These are phyloP conservation scores for Solanum hybrid DNA, from an alignment of 305 asterid genomes.

Conservation along the genomic window DNA sequence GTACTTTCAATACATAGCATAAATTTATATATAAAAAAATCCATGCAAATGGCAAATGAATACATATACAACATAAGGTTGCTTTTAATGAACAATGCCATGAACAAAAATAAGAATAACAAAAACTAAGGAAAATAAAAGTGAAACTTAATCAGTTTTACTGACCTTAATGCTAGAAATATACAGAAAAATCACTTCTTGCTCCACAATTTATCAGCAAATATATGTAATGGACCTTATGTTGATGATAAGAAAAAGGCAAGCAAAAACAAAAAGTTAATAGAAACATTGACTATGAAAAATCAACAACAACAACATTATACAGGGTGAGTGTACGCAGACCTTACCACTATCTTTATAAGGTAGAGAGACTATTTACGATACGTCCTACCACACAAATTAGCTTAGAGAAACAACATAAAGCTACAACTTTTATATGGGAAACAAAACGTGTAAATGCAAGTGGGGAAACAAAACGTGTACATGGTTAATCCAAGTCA, in stretches of 20 bases:
- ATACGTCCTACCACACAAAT: not conserved
- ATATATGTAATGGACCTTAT: not conserved
- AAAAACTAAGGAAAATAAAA: not conserved
- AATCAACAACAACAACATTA: not conserved
- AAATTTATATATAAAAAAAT: too few species aligned
- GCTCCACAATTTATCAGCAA: not conserved
- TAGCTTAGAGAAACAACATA: not conserved
- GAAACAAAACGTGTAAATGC: not conserved
- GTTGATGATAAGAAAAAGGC: not conserved
- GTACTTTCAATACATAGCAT: not conserved
- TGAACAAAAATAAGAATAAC: not conserved
- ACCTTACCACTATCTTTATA: not conserved
- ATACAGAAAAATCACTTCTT: not conserved
- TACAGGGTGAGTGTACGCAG: not conserved
- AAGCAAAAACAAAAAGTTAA: not conserved
- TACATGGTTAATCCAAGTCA: not conserved
- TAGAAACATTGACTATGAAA: not conserved
- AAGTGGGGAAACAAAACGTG: not conserved
- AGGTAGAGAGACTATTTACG: not conserved
- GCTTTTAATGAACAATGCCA: not conserved
- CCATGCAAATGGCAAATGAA: not conserved
- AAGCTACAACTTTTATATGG: not conserved
- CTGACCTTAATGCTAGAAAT: not conserved
- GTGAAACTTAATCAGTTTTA: not conserved
- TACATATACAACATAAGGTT: not conserved